Conservation (phyloP, 768 basidiomycete genomes). For the Serendipita sp. region DNA sequence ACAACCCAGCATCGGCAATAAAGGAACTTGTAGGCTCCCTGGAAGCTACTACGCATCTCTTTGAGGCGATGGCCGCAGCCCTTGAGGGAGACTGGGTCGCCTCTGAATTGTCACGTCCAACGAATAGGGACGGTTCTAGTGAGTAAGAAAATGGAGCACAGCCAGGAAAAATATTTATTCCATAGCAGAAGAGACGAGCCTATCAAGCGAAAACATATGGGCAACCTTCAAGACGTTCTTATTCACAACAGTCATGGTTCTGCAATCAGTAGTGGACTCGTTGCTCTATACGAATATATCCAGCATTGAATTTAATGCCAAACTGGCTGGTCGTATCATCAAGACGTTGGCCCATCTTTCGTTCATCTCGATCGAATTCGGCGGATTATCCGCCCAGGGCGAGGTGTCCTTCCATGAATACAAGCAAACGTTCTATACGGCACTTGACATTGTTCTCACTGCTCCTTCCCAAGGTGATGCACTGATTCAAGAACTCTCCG, state of each 20-base stretch:
- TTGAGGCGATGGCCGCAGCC: background rate
- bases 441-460: slow-evolving; percentile 52
- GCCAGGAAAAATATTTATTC: too few species aligned
- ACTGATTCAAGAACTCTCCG: background rate
- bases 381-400: slow-evolving; percentile 37
- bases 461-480: background rate
- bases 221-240: slow-evolving; percentile 53
- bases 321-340: slow-evolving; percentile 39
- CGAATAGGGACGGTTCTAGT: background rate
- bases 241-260: slow-evolving; percentile 57
- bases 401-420: slow-evolving; percentile 51
- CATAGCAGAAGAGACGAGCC: background rate
- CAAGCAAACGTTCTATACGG: slow-evolving; percentile 58
- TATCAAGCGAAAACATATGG: slow-evolving; percentile 32
- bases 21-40: background rate
- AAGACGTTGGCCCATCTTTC: slow-evolving; percentile 49
- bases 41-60: background rate
- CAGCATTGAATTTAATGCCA: slow-evolving; percentile 7
- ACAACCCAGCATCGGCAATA: background rate
- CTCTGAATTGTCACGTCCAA: too few species aligned
- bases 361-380: slow-evolving; percentile 67
- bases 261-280: slow-evolving; percentile 42
- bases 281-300: slow-evolving; percentile 29
- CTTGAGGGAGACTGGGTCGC: background rate
- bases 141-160: too few species aligned